A percentile compares a stretch with the other conserved stretches of the same genome.
Evolutionary conservation across 164 flowering plant genomes (phyloP).

Genomic region (grape (Vitis vinifera)): ASM3070453v1 NC_081809.1:11464001-11464500

Average conservation of each 20-base stretch:
- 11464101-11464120: too few relatives aligned
- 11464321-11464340: constrained; percentile 94
- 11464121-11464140: too few relatives aligned
- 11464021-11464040: background rate
- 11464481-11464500: too few relatives aligned
- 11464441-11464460: too few relatives aligned
- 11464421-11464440: background rate
- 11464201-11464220: constrained; percentile 12
- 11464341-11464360: constrained; percentile 81
- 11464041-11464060: background rate
- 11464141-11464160: too few relatives aligned
- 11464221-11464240: constrained; percentile 99
- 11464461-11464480: too few relatives aligned
- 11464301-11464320: constrained; percentile 94
- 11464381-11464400: constrained; percentile 98
- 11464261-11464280: constrained; percentile 95
- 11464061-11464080: too few relatives aligned
- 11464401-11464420: constrained; percentile 1
- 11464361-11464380: constrained; percentile 89
- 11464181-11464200: too few relatives aligned
- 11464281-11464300: constrained; percentile 98
- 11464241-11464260: constrained; percentile 88
- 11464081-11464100: too few relatives aligned
- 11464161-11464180: too few relatives aligned
- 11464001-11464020: background rate